Evolutionary conservation across 495 filamentous ascomycete genomes (phyloP), one percentile per base, ranked within the genome.

Genomic region (Talaromyces adpressus): DNA sequence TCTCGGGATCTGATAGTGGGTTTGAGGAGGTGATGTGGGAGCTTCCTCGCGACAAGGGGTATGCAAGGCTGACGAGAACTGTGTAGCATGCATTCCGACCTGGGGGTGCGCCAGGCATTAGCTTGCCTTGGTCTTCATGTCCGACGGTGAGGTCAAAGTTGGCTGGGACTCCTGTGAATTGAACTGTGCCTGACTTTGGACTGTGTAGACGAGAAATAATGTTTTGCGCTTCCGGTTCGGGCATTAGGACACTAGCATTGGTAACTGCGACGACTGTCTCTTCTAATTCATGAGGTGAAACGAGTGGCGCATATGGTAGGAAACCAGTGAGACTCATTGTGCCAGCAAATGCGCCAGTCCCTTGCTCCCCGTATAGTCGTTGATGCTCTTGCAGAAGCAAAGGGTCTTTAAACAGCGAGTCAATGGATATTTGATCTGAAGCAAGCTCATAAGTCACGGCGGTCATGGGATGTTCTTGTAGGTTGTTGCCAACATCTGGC

Each of bases 21-120:
- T 79, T 68, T 0, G 69, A 27, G 5, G 76, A 77, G 0, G 66
- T 64, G 49, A 87, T 84, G 65, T 88, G 85, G 58, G 87, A 77
- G 52, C 68, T 81, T 5, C 85, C 85, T 11, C 84, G 81, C 2
- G 83, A 82, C 29, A 85, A 80, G 3, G 75, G 74, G 73, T 14
- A 62, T 62, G 47, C 65, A 0, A 66, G 30, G 25, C 54, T 66
- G n/a, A 69, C 12, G 6, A 71, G 16, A 4, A 70, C 66, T 8
- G 66, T 12, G 64, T 60, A 6, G 59, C 57, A 60, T 32, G 34
- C 39, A 34, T 64, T 47, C 51, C 53, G 51, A 52, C 39, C 51
- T 3, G 29, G 29, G 0, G 54, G 32, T 30, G 34, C 22, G 7
- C 53, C 62, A 49, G 39, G 12, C 53, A 59, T 52, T 1, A 59